These are phyloP conservation scores for Penicillium waksmanii DNA, from an alignment of 495 filamentous ascomycete species.

Conservation along the genomic window DNA sequence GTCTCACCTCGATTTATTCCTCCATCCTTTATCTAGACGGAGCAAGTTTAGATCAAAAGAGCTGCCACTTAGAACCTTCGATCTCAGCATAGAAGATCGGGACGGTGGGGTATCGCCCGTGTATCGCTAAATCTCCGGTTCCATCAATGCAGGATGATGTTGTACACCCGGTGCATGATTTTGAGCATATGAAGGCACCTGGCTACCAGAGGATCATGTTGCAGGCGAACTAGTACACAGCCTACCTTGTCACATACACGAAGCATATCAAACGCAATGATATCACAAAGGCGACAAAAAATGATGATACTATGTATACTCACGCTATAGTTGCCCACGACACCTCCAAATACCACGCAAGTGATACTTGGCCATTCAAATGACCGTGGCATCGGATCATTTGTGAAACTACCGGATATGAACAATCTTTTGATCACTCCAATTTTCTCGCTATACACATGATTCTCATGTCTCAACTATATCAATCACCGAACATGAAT, in stretches of 20 bases:
- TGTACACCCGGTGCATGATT: conserved; percentile 3
- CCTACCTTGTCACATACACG: background rate
- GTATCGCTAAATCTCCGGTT: conserved; percentile 2
- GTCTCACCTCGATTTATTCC: conserved; percentile 12
- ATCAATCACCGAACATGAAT: background rate
- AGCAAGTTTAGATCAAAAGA: conserved; percentile 4
- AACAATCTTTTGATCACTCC: conserved; percentile 17
- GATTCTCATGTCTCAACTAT: background rate
- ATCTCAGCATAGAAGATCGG: conserved; percentile 17
- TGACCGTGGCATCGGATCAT: conserved; percentile 6
- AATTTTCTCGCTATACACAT: background rate
- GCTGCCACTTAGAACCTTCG: conserved; percentile 11
- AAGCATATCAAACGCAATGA: background rate
- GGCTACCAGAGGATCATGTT: background rate
- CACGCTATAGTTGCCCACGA: background rate
- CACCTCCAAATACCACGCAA: background rate
- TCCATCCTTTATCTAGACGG: background rate
- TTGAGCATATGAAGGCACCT: background rate
- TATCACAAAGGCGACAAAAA: background rate
- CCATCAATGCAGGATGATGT: conserved; percentile 3
- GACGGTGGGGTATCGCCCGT: background rate
- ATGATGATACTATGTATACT: background rate
- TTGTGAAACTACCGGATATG: conserved; percentile 13
- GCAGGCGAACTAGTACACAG: background rate
- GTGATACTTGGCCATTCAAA: background rate